Conservation (phyloP, 768 basidiomycete species). For the Suillus decipiens region DNA sequence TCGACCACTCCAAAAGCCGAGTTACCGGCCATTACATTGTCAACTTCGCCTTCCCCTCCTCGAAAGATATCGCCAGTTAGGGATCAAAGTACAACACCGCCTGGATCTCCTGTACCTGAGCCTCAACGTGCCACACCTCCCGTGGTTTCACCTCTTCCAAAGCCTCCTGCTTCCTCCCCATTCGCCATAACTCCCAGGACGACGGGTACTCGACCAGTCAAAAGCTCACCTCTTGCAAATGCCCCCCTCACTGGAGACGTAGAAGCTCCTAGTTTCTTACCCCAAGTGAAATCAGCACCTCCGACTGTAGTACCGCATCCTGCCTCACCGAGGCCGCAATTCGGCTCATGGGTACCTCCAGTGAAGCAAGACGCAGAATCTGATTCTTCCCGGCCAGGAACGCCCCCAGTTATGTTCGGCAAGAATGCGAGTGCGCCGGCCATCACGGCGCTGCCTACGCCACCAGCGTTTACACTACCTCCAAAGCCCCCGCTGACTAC, state of each 20-base stretch:
- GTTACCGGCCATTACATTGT: constrained; percentile 40
- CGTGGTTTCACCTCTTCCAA: constrained; percentile 19
- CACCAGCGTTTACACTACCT: constrained; percentile 10
- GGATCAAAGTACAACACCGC: constrained; percentile 61
- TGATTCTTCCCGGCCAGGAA: constrained; percentile 42
- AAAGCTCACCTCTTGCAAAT: constrained; percentile 77
- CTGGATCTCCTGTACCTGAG: constrained; percentile 58
- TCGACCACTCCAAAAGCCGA: constrained; percentile 64
- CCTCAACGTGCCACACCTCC: constrained; percentile 23
- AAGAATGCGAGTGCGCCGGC: constrained; percentile 25
- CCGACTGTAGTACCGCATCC: constrained; percentile 35
- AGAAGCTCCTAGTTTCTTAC: constrained; percentile 21
- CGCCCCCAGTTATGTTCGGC: constrained; percentile 45
- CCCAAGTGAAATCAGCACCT: constrained; percentile 21
- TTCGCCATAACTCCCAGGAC: constrained; percentile 53
- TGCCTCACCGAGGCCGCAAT: constrained; percentile 41
- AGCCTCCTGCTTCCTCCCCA: constrained; percentile 33
- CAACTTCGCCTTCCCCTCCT: constrained; percentile 34
- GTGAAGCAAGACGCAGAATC: constrained; percentile 26
- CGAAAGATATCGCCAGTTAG: constrained; percentile 31
- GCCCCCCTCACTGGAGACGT: constrained; percentile 50
- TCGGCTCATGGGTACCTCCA: constrained; percentile 34
- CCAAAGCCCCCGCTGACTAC: constrained; percentile 13
- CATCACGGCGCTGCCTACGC: constrained; percentile 16
- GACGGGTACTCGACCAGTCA: constrained; percentile 58